Base-by-base conservation (phyloP, 305 asterid genomes). In the Solanum chacoense region DNA sequence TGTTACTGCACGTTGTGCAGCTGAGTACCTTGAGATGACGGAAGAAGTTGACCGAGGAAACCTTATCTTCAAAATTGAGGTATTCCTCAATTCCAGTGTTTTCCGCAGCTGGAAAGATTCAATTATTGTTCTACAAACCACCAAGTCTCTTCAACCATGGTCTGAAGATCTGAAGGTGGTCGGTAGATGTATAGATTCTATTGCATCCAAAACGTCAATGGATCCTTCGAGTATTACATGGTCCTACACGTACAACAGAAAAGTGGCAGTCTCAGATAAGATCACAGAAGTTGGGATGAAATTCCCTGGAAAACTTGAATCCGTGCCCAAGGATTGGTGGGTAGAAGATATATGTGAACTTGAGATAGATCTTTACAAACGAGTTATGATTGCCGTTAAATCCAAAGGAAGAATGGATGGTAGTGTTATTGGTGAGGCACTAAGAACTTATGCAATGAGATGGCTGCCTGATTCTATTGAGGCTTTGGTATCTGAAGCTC, bases 41-140 rank as follows among this genome's bases (percentile, higher is more conserved):
- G 99, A 96, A 86, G 96, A 95, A 36, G 88, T 94, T 0, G 99
- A 97, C 34, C 93, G 93, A 85, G 98, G 99, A 90, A 97, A 97
- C 91, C 94, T 97, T 14, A 89, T 93, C 85, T 87, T 94, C 84
- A 97, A 97, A 88, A 94, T 97, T 0, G 99, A 97, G 42, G 96
- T 95, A 45, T 97, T 96, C 89, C 95, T 97, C 87, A 96, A 93
- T 92, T 95, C 98, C 12, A 93, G 99, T 75, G 75, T 97, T 84
- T 85, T 97, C 42, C 93, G 95, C 18, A 94, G 93, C 93, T 97
- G 99, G 99, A 97, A 97, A 88, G 99, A 97, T 89, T 94, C 99
- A 71, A 97, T 97, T n/a, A 96, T 97, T 20, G 98, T 97, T 87
- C 92, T 97, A 22, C 98, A 96, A 89, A 93, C 98, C 63, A 90